Evolutionary conservation across 331 rosid species (phyloP), one percentile per base, ranked within the genome.

Genomic region (Pyracantha coccinea): DNA sequence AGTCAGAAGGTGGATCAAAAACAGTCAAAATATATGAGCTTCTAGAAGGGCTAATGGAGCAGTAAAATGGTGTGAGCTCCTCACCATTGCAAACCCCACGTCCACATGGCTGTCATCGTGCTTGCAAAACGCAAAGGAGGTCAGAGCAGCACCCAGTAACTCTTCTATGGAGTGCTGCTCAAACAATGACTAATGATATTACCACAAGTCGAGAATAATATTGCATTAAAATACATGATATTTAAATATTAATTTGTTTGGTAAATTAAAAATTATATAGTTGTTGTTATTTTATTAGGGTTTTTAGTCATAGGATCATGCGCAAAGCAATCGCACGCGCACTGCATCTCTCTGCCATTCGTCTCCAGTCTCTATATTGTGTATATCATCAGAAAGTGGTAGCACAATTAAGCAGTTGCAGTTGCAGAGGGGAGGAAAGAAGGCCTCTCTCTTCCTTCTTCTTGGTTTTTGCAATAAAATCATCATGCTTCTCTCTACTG

Each of bases 241-340:
- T 27, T 27, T 27, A 27, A 27, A 27, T 27, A 27, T 27, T 27
- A 27, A 27, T 27, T 27, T 27, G 28, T 27, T 27, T 27, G 28
- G 28, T 27, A 27, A 27, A 27, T 27, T 27, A 27, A 27, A 27
- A 27, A 27, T 27, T 27, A 27, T 27, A 27, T 27, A 27, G 28
- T 27, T 27, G 28, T 27, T 27, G 28, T 27, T 27, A 27, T 27
- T 27, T 27, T 27, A 13, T 9, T 41, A 8, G 47, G 47, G 9
- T 41, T 8, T 41, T 8, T 41, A 41, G 9, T 52, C 68, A 84
- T 88, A 88, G 92, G 92, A 88, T 88, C 88, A 86, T 84, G 92
- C 90, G 86, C 90, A 75, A 59, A 44, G 65, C 70, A 75, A 47
- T 65, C 87, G 92, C 92, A 83, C 84, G 88, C 87, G 85, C 78